Evolutionary conservation across 768 basidiomycete species (phyloP).

Genomic region (Clitopilus hobsonii): DNA sequence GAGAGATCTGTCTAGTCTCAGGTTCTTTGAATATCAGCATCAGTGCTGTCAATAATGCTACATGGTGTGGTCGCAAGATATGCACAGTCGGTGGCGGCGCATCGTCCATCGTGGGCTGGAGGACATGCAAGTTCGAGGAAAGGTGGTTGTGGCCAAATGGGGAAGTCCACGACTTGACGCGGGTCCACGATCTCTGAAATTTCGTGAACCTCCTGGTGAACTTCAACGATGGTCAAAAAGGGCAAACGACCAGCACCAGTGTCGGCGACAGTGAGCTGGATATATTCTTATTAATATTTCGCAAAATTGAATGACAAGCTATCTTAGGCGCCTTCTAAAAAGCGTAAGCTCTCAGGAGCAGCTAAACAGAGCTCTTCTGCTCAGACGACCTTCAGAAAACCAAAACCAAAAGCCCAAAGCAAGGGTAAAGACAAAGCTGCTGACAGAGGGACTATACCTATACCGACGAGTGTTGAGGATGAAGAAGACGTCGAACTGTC

Average conservation of each 20-base stretch:
- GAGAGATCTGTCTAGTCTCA: constrained; percentile 47
- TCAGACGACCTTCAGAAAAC: constrained; percentile 15
- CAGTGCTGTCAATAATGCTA: constrained; percentile 61
- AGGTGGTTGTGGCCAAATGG: neutral
- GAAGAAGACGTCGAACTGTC: constrained; percentile 54
- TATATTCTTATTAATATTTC: neutral
- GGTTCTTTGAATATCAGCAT: constrained; percentile 60
- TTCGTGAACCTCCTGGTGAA: neutral
- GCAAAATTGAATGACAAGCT: neutral
- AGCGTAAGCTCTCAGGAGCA: constrained; percentile 45
- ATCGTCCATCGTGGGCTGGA: constrained; percentile 31
- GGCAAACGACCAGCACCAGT: constrained; percentile 28
- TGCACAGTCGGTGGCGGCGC: constrained; percentile 61
- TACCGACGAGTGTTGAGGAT: constrained; percentile 41
- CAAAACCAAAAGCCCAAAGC: constrained; percentile 25
- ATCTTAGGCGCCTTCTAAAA: constrained; percentile 46
- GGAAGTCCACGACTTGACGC: neutral
- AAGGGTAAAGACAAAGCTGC: constrained; percentile 57
- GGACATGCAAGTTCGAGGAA: constrained; percentile 5
- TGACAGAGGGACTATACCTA: constrained; percentile 56
- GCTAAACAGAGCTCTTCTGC: constrained; percentile 11
- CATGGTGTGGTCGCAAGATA: constrained; percentile 72
- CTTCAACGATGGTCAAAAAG: constrained; percentile 15
- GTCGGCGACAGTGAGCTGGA: constrained; percentile 5
- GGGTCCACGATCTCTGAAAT: neutral